phyloP scores from a whole-genome alignment of 108 stramenopile species.

The Seminavis robusta region DNA sequence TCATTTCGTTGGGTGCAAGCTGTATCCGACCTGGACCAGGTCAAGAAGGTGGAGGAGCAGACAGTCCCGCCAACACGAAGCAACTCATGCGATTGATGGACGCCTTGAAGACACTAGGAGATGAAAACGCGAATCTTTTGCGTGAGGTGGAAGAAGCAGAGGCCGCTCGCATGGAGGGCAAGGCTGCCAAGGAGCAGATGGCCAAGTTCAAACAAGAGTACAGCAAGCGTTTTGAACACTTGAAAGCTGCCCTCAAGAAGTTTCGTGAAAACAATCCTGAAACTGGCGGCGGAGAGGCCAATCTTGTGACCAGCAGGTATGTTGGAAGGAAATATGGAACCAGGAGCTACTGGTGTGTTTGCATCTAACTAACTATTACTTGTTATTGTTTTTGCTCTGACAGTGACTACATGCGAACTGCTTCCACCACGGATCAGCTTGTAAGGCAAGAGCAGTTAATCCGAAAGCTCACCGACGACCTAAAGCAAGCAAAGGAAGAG shows the following conservation, averaged over 20 bases:
- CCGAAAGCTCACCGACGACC: slow-evolving; percentile 66
- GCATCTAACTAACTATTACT: slow-evolving; percentile 13
- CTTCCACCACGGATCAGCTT: slow-evolving; percentile 36
- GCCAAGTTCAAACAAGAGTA: slow-evolving; percentile 69
- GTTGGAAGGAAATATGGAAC: neutral
- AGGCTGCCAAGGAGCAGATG: slow-evolving; percentile 74
- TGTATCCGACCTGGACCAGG: neutral
- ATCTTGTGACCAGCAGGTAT: slow-evolving; percentile 50
- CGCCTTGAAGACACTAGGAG: slow-evolving; percentile 73
- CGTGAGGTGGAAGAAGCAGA: slow-evolving; percentile 79
- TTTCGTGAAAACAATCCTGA: slow-evolving; percentile 43
- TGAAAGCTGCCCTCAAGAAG: slow-evolving; percentile 70
- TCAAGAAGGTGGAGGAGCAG: neutral
- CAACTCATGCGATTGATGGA: slow-evolving; percentile 87
- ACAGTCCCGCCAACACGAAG: slow-evolving; percentile 58
- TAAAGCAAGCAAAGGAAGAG: slow-evolving; percentile 82
- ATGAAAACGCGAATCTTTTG: slow-evolving; percentile 81
- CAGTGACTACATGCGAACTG: slow-evolving; percentile 25
- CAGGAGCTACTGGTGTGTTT: neutral
- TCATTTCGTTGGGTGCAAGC: slow-evolving; percentile 33
- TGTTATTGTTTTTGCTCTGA: neutral
- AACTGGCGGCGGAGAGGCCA: slow-evolving; percentile 11
- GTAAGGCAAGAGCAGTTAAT: slow-evolving; percentile 77
- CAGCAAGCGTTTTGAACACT: slow-evolving; percentile 45
- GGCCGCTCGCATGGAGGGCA: slow-evolving; percentile 67